Base-by-base conservation (phyloP, 148 eudicot species). In the Beta vulgaris region DNA sequence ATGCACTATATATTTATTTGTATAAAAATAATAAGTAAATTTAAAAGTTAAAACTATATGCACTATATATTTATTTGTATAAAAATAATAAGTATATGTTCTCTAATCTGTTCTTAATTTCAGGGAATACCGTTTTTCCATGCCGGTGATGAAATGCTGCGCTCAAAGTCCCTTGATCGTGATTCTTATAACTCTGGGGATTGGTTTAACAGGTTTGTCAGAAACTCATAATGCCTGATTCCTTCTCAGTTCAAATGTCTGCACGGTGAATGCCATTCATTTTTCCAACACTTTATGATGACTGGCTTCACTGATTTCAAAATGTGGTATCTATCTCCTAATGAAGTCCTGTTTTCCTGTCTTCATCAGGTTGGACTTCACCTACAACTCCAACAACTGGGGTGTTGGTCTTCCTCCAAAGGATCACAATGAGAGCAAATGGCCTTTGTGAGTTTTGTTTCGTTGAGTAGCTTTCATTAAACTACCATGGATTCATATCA, bases 101-200 rank as follows among this genome's bases (percentile, higher is more conserved):
- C 78, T 71, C 80, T 72, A 78, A 40, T 53, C 37, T 44, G 23
- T 69, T 80, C 14, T 31, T 42, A 12, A 48, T 34, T 73, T 21
- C 28, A 96, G 99, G 99, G 99, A 60, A 84, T 88, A 74, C 98
- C 99, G 29, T 96, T 96, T 85, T 96, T 96, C 77, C 99, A 96
- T 79, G 82, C 94, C 76, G 99, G 99, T 74, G 99, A 96, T 82
- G 99, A 92, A 85, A 82, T 92, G 77, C 87, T 96, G 71, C 99
- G 98, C 40, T 96, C 99, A 19, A 96, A 96, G 82, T 96, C 99
- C 57, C 85, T 96, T 71, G 99, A 96, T 76, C 98, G 98, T 46
- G 99, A 96, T 83, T 92, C 98, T 23, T 92, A 95, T 65, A 92
- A 95, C 70, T 95, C 98, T 58, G 93, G 98, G 67, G 98, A 95